Conservation (phyloP, 179 eudicot genomes). For the Camellia oleifera region DNA sequence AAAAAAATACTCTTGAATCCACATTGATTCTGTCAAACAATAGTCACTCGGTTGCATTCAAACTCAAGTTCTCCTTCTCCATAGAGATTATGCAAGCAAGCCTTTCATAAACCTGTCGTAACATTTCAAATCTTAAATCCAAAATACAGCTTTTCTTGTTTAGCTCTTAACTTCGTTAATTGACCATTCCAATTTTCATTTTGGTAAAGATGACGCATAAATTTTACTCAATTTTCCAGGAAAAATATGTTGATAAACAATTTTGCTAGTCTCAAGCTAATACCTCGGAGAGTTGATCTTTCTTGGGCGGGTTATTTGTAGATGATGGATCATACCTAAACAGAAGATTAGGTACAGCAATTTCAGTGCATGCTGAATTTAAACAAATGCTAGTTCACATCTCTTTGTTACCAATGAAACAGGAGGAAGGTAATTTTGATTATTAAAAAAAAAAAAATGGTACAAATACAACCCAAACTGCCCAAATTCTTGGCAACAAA, state of each 20-base stretch:
- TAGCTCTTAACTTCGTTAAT: not conserved
- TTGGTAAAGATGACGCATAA: not conserved
- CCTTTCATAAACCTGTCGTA: slow-evolving; percentile 66
- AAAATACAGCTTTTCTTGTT: not conserved
- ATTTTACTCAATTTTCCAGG: not conserved
- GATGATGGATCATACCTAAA: slow-evolving; percentile 65
- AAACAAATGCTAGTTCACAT: not conserved
- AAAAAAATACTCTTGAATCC: not conserved
- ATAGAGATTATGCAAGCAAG: slow-evolving; percentile 68
- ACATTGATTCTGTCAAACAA: not conserved
- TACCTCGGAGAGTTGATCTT: slow-evolving; percentile 65
- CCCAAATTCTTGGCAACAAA: not conserved
- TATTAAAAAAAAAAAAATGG: not conserved
- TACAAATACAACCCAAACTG: not conserved
- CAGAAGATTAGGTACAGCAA: slow-evolving; percentile 9
- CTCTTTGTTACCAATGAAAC: not conserved
- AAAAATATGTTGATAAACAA: not conserved
- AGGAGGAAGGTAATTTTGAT: not conserved
- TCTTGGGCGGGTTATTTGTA: slow-evolving; percentile 27
- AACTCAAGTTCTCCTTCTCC: slow-evolving; percentile 75
- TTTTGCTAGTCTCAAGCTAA: not conserved
- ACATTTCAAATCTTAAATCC: not conserved
- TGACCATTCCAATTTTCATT: not conserved
- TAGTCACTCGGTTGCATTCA: slow-evolving; percentile 28
- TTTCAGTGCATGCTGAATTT: not conserved